These are phyloP conservation scores for Oehlia diaphana DNA, from an alignment of 192 early-diverging fungal genomes.

Conservation along the genomic window DNA sequence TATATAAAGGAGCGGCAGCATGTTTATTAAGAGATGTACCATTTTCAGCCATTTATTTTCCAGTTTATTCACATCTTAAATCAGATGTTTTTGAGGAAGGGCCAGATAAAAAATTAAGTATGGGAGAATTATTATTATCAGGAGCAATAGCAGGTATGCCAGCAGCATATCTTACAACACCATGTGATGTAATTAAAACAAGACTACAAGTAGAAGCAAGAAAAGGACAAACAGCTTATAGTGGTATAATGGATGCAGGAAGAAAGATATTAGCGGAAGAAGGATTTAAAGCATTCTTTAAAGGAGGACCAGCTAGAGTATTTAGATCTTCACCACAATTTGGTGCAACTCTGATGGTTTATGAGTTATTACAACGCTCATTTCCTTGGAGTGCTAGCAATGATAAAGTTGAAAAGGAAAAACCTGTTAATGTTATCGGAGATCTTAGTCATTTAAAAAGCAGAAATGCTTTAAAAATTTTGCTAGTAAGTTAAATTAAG, in stretches of 20 bases:
- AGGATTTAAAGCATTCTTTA: conserved; percentile 95
- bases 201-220: conserved; percentile 92
- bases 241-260: conserved; percentile 82
- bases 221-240: conserved; percentile 85
- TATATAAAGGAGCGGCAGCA: conserved; percentile 92
- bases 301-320: conserved; percentile 93
- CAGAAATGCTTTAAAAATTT: conserved; percentile 58
- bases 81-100: conserved; percentile 89
- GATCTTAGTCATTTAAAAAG: conserved; percentile 47
- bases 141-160: conserved; percentile 97
- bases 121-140: conserved; percentile 72
- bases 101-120: conserved; percentile 66
- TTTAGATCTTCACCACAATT: conserved; percentile 95
- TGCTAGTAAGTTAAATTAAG: conserved; percentile 36
- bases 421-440: conserved; percentile 19
- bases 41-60: conserved; percentile 97
- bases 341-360: conserved; percentile 92
- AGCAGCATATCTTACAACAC: conserved; percentile 96
- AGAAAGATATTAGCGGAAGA: conserved; percentile 88
- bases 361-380: conserved; percentile 81
- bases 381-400: conserved; percentile 52
- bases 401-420: conserved; percentile 20
- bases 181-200: conserved; percentile 98
- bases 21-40: conserved; percentile 95
- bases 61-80: conserved; percentile 96